Evolutionary conservation across 2,329 filamentous ascomycete genomes (phyloP).

Genomic region (Colletotrichum sp.): DNA sequence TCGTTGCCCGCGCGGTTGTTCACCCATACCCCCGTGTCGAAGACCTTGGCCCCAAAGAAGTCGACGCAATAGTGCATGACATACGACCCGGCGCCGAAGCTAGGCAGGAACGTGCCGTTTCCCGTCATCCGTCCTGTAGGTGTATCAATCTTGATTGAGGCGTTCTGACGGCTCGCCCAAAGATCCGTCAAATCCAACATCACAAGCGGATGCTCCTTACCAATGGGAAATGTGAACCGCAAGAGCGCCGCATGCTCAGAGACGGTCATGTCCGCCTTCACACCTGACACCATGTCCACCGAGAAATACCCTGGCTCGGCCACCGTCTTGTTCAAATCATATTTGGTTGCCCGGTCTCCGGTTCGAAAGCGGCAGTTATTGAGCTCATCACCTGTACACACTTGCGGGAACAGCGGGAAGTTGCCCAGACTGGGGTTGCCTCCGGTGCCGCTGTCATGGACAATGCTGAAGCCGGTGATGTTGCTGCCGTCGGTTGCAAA

Average conservation of each 20-base stretch:
- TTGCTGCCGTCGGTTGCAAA: constrained; percentile 51
- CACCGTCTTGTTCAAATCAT: constrained; percentile 43
- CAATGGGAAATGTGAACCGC: constrained; percentile 58
- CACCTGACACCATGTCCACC: constrained; percentile 56
- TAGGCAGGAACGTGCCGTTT: constrained; percentile 63
- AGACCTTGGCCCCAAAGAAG: constrained; percentile 49
- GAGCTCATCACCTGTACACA: constrained; percentile 51
- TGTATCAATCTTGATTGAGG: constrained; percentile 55
- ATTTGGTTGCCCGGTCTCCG: constrained; percentile 45
- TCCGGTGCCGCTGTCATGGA: constrained; percentile 44
- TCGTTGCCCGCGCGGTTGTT: constrained; percentile 43
- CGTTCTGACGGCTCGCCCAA: constrained; percentile 40
- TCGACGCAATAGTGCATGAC: constrained; percentile 65
- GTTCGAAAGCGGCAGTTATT: constrained; percentile 61
- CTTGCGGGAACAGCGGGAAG: constrained; percentile 50
- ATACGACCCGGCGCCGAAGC: constrained; percentile 66
- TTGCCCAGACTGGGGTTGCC: constrained; percentile 43
- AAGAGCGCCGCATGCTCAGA: constrained; percentile 68
- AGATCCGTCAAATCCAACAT: constrained; percentile 67
- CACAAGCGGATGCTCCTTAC: constrained; percentile 51
- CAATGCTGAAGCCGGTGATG: constrained; percentile 55
- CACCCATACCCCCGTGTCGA: constrained; percentile 42
- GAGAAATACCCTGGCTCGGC: constrained; percentile 63
- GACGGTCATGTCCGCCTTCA: constrained; percentile 64
- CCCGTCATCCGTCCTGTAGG: constrained; percentile 59